A percentile compares a stretch with the other conserved stretches of the same genome.
Conservation (phyloP, 1,284 basidiomycete genomes). For the Ustilago bromivora region DNA sequence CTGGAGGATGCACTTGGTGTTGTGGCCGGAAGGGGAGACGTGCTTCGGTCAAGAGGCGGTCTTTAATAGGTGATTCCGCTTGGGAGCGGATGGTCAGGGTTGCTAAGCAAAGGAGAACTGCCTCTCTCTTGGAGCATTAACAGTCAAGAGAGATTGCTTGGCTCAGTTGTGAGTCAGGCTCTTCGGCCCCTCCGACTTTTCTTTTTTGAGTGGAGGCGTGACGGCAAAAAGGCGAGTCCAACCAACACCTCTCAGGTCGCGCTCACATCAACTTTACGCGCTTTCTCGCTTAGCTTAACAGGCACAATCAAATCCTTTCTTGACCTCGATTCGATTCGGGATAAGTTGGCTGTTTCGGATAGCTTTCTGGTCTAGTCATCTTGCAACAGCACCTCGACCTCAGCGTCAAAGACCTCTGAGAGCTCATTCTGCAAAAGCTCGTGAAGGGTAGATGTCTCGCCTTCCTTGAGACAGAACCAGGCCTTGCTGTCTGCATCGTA, state of each 20-base stretch:
- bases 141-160: slow-evolving; percentile 3
- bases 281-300: neutral
- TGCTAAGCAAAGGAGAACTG: slow-evolving; percentile 6
- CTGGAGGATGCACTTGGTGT: neutral
- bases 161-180: slow-evolving; percentile 15
- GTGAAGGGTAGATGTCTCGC: slow-evolving; percentile 49
- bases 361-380: slow-evolving; percentile 7
- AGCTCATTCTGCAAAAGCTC: slow-evolving; percentile 60
- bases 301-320: neutral
- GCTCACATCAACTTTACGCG: slow-evolving; percentile 10
- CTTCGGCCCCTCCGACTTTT: slow-evolving; percentile 15
- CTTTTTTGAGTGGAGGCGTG: slow-evolving; percentile 21
- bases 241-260: slow-evolving; percentile 1
- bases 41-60: neutral
- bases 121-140: neutral
- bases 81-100: slow-evolving; percentile 3
- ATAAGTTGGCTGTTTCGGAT: neutral
- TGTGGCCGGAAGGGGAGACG: neutral
- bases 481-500: slow-evolving; percentile 53
- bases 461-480: slow-evolving; percentile 66
- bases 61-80: neutral
- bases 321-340: too few relatives aligned
- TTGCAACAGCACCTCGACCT: slow-evolving; percentile 45
- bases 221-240: slow-evolving; percentile 7
- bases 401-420: slow-evolving; percentile 49